Conservation (phyloP, 2,329 filamentous ascomycete genomes). For the Sporothrix variecibatus region DNA sequence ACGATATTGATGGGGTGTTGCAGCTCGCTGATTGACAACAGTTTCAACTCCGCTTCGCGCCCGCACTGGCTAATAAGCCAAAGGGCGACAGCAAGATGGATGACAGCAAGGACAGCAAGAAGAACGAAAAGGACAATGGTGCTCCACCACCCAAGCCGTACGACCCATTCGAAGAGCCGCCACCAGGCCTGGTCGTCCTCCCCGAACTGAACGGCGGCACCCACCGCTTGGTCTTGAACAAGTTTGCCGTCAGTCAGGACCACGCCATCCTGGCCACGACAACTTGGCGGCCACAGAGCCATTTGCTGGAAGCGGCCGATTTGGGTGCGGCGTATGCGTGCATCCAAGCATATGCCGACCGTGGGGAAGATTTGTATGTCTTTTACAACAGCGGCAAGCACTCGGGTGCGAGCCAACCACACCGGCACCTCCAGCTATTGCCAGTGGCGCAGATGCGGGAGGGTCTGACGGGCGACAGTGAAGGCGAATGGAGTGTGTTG, state of each 20-base stretch:
- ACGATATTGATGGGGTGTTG: too few relatives aligned
- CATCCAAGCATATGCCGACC: constrained; percentile 53
- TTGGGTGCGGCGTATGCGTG: constrained; percentile 63
- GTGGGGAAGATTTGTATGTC: constrained; percentile 53
- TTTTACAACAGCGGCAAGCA: constrained; percentile 72
- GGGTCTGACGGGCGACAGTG: constrained; percentile 43
- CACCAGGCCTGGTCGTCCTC: constrained; percentile 56
- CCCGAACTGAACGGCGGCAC: constrained; percentile 40
- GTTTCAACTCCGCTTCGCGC: constrained; percentile 75
- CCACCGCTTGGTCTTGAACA: constrained; percentile 71
- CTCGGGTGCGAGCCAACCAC: constrained; percentile 71
- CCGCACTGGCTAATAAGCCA: constrained; percentile 68
- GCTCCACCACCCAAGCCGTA: constrained; percentile 38
- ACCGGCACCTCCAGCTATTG: constrained; percentile 71
- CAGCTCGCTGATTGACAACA: constrained; percentile 36
- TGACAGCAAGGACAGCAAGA: constrained; percentile 37
- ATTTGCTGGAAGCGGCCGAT: constrained; percentile 62
- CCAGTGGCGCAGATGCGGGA: constrained; percentile 64
- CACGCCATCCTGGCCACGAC: constrained; percentile 73
- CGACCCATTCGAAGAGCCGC: constrained; percentile 67
- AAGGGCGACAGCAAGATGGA: constrained; percentile 42
- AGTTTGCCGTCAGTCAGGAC: constrained; percentile 69
- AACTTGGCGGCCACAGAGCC: constrained; percentile 64
- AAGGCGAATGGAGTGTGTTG: constrained; percentile 52
- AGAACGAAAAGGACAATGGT: background rate